Base-by-base conservation (phyloP, 1,284 basidiomycete species). In the Irpex sp. region DNA sequence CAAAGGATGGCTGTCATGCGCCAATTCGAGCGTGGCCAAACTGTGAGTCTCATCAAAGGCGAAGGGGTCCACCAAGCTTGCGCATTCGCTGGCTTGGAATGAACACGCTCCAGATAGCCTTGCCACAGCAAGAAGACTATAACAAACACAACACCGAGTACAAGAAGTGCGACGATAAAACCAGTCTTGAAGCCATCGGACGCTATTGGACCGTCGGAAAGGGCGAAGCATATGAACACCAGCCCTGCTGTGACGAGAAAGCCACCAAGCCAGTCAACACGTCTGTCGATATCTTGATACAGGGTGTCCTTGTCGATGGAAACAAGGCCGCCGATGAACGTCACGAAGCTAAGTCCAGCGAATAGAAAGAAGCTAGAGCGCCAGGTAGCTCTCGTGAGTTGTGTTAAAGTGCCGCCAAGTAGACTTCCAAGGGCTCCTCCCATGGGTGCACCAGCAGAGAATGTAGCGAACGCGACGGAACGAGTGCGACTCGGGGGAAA, bases 251-350 rank as follows among this genome's bases (percentile, higher is more conserved):
- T 94, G 54, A 93, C 81, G 35, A 95, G 75, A 17, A 85, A 76
- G 0, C 90, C 90, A 4, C 95, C 94, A 19, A 93, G 70, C 91
- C 92, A 95, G 71, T 97, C 94, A 0, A 97, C 79, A 0, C 90
- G 80, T 31, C 76, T 76, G 66, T 92, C 88, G 0, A 47, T 58
- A 62, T 85, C 83, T 4, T 71, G 66, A 0, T 81, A 81, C 0
- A 77, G 77, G 3, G 70, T n/a, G 66, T 88, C 75, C 13, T 63
- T 56, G 17, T 83, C 83, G 47, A 89, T 78, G 49, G 79, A 70
- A 46, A 84, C 66, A 19, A 76, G 66, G 0, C 79, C 86, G 0
- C 75, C 70, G 1, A 80, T 43, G 17, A 76, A 76, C 31, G 80
- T 77, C 5, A 77, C 61, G 3, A 74, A 74, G 50, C 77, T 77